These are phyloP conservation scores for Mycena albidolilacea DNA, from an alignment of 768 basidiomycete genomes.

Conservation along the genomic window DNA sequence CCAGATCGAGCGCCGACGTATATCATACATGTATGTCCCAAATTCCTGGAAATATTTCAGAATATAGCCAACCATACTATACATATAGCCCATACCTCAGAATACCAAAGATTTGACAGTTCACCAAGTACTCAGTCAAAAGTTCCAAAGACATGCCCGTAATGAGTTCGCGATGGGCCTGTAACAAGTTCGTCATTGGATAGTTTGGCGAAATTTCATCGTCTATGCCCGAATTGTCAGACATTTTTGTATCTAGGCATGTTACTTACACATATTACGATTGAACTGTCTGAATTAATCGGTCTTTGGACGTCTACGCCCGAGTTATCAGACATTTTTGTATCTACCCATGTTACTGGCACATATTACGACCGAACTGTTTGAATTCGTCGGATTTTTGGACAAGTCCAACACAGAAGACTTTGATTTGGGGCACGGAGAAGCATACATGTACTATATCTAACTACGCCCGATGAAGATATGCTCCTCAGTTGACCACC, in stretches of 20 bases:
- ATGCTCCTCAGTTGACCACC: not conserved
- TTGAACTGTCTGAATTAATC: too few species aligned
- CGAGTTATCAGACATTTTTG: too few species aligned
- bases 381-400: too few species aligned
- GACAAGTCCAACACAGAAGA: too few species aligned
- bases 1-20: too few species aligned
- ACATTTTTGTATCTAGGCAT: not conserved
- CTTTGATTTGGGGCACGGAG: too few species aligned
- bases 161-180: slow-evolving; percentile 18
- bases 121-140: not conserved
- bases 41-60: not conserved
- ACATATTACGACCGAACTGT: too few species aligned
- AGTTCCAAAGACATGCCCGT: not conserved
- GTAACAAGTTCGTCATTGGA: slow-evolving; percentile 8
- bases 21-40: not conserved
- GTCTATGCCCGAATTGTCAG: not conserved
- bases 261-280: not conserved
- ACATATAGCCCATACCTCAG: not conserved
- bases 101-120: not conserved
- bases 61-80: not conserved
- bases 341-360: too few species aligned
- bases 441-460: not conserved
- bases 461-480: not conserved
- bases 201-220: too few species aligned
- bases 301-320: too few species aligned